Evolutionary conservation across 2,329 filamentous ascomycete genomes (phyloP).

Genomic region (Alternaria arbusti): DNA sequence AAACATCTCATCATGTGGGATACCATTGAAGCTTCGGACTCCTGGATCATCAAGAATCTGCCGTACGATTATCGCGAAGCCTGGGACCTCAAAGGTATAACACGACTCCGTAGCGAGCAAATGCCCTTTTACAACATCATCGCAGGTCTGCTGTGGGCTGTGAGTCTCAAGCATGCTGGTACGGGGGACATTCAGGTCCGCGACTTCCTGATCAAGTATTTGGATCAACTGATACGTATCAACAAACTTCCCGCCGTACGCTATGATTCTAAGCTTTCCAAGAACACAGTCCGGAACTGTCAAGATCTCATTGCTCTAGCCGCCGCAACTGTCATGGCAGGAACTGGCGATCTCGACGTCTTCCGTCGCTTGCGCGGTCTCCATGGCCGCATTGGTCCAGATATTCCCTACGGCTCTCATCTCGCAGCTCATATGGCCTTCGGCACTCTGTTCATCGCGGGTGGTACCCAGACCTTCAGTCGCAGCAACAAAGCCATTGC

Average conservation of each 20-base stretch:
- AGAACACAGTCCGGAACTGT: slow-evolving; percentile 86
- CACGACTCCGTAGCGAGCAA: slow-evolving; percentile 76
- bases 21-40: slow-evolving; percentile 72
- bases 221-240: slow-evolving; percentile 85
- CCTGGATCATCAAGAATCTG: slow-evolving; percentile 78
- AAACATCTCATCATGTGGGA: slow-evolving; percentile 95
- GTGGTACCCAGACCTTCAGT: slow-evolving; percentile 89
- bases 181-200: slow-evolving; percentile 69
- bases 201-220: slow-evolving; percentile 80
- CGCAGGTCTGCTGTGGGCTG: slow-evolving; percentile 81
- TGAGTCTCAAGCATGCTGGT: slow-evolving; percentile 56
- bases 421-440: slow-evolving; percentile 91
- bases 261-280: slow-evolving; percentile 85
- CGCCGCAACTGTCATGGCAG: slow-evolving; percentile 89
- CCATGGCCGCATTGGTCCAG: slow-evolving; percentile 82
- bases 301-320: slow-evolving; percentile 86
- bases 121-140: slow-evolving; percentile 93
- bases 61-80: slow-evolving; percentile 71
- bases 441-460: slow-evolving; percentile 87
- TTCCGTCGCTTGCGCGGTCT: slow-evolving; percentile 85
- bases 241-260: slow-evolving; percentile 66
- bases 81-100: slow-evolving; percentile 65
- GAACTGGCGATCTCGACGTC: slow-evolving; percentile 85
- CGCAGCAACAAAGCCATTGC: slow-evolving; percentile 88
- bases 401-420: slow-evolving; percentile 91